Evolutionary conservation across 208 protist species (phyloP).

Genomic region (Trypanosoma grayi): DNA sequence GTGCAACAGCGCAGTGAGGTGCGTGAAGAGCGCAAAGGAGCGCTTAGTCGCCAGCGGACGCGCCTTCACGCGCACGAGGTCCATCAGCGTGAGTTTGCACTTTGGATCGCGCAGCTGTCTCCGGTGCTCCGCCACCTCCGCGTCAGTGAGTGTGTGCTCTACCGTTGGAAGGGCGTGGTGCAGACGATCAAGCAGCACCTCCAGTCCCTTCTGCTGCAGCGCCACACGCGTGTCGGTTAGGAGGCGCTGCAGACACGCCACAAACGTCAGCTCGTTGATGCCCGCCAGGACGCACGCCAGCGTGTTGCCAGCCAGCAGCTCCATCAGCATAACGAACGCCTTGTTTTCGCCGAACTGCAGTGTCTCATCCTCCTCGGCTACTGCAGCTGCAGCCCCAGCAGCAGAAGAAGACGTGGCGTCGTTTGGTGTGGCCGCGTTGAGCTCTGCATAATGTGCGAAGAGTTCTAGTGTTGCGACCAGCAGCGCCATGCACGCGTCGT

Average conservation of each 20-base stretch:
- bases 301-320: constrained; percentile 86
- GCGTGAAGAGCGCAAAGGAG: constrained; percentile 63
- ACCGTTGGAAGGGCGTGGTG: constrained; percentile 85
- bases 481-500: constrained; percentile 71
- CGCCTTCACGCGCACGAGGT: constrained; percentile 81
- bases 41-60: constrained; percentile 83
- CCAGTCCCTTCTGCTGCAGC: constrained; percentile 76
- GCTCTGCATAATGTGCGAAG: constrained; percentile 77
- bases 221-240: constrained; percentile 51
- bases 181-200: constrained; percentile 86
- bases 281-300: constrained; percentile 88
- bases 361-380: constrained; percentile 9
- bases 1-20: constrained; percentile 43
- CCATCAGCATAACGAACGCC: constrained; percentile 78
- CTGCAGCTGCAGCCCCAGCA: not conserved
- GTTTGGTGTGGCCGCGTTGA: constrained; percentile 52
- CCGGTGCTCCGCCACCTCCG: constrained; percentile 74
- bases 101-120: constrained; percentile 75
- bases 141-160: constrained; percentile 76
- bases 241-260: constrained; percentile 70
- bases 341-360: constrained; percentile 47
- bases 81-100: constrained; percentile 67
- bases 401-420: constrained; percentile 7
- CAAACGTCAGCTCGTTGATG: constrained; percentile 89
- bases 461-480: constrained; percentile 71